Conservation (phyloP, 2,329 filamentous ascomycete species). For the Massarina eburnea region DNA sequence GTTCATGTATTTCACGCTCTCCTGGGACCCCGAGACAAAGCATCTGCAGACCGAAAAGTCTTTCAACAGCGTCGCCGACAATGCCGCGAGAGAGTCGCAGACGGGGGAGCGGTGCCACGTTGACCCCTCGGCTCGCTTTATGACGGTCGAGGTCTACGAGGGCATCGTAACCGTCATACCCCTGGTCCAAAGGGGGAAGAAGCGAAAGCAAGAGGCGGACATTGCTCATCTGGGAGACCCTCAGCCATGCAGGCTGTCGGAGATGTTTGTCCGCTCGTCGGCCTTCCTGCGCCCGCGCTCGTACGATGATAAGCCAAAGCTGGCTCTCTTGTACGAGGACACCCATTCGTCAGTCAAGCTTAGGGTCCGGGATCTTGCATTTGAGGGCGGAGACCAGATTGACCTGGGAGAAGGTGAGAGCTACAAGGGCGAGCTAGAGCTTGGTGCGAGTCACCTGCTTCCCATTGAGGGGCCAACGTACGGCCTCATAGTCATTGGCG, state of each 20-base stretch:
- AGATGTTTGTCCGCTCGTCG: conserved; percentile 67
- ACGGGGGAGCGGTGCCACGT: conserved; percentile 81
- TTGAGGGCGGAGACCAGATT: conserved; percentile 52
- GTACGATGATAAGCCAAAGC: conserved; percentile 55
- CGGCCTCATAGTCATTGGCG: conserved; percentile 51
- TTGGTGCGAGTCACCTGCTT: conserved; percentile 63
- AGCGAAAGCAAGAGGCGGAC: conserved; percentile 51
- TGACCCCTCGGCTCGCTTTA: conserved; percentile 72
- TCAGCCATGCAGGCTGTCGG: conserved; percentile 63
- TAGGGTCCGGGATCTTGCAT: conserved; percentile 58
- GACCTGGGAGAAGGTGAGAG: conserved; percentile 57
- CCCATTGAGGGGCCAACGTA: conserved; percentile 60
- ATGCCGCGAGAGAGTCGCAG: conserved; percentile 70
- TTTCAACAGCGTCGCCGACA: conserved; percentile 62
- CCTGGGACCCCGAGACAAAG: conserved; percentile 68
- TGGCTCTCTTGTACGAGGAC: conserved; percentile 68
- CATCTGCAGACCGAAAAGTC: conserved; percentile 59
- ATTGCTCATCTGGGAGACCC: conserved; percentile 63
- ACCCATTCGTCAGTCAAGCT: conserved; percentile 57
- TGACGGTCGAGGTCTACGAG: conserved; percentile 69
- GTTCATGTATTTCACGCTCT: conserved; percentile 86
- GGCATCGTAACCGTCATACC: conserved; percentile 67
- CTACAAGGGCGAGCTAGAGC: conserved; percentile 57
- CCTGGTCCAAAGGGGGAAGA: conserved; percentile 57
- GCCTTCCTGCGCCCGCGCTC: conserved; percentile 63